Percentiles rank a stretch among this genome's conserved stretches.
Conservation (phyloP, 2,329 filamentous ascomycete genomes). For the Dactylellina haptotyla region DNA sequence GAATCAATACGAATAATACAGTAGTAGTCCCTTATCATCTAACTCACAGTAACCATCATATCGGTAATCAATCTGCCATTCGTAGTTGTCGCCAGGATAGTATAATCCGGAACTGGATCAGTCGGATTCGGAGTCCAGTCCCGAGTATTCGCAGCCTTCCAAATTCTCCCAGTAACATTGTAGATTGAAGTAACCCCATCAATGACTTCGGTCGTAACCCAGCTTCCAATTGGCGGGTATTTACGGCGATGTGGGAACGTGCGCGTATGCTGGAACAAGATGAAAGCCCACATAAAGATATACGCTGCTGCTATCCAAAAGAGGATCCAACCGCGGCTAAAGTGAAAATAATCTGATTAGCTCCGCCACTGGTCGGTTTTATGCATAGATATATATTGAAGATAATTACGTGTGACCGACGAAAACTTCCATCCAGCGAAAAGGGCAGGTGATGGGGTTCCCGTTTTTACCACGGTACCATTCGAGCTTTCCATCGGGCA, state of each 20-base stretch:
- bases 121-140: neutral
- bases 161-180: neutral
- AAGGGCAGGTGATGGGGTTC: neutral
- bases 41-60: too few species aligned
- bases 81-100: too few species aligned
- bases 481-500: neutral
- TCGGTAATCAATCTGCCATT: too few species aligned
- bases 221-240: neutral
- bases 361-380: too few species aligned
- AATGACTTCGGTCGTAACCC: neutral
- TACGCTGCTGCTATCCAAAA: neutral
- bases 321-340: neutral
- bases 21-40: too few species aligned
- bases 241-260: neutral
- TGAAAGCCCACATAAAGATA: neutral
- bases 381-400: neutral
- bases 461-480: conserved; percentile 2
- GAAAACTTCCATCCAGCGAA: neutral
- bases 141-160: neutral
- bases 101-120: neutral
- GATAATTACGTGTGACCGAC: neutral
- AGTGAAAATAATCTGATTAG: too few species aligned
- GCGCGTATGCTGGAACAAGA: neutral
- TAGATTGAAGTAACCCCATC: neutral
- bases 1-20: too few species aligned